Evolutionary conservation across 2,329 filamentous ascomycete species (phyloP).

Genomic region (Venturia pyrina): DNA sequence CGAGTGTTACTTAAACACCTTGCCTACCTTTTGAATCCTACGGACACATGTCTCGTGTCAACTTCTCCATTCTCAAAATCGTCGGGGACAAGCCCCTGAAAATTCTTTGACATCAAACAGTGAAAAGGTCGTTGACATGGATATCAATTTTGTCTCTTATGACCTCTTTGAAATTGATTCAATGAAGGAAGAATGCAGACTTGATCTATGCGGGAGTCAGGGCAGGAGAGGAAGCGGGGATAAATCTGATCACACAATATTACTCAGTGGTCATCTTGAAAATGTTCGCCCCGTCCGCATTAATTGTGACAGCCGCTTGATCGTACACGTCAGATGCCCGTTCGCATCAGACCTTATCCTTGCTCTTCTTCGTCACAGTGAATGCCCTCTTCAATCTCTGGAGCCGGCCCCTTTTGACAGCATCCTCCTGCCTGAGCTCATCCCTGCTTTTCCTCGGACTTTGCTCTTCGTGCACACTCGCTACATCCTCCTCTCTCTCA

Average conservation of each 20-base stretch:
- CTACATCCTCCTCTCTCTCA: background rate
- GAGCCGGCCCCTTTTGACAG: background rate
- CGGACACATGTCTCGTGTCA: too few relatives aligned
- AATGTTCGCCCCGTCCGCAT: background rate
- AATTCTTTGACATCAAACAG: too few relatives aligned
- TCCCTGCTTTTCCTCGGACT: conserved; percentile 4
- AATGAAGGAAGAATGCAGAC: background rate
- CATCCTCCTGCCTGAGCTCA: conserved; percentile 12
- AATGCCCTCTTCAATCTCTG: conserved; percentile 13
- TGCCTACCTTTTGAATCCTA: too few relatives aligned
- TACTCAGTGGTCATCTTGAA: background rate
- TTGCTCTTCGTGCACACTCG: conserved; percentile 3
- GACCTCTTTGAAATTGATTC: too few relatives aligned
- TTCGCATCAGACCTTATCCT: background rate
- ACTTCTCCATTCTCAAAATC: too few relatives aligned
- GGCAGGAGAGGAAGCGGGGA: background rate
- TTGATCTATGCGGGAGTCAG: background rate
- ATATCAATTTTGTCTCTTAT: too few relatives aligned
- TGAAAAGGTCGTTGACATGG: too few relatives aligned
- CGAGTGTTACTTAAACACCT: too few relatives aligned
- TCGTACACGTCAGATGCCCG: background rate
- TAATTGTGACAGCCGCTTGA: background rate
- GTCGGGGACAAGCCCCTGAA: too few relatives aligned
- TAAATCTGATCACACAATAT: background rate
- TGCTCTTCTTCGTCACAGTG: conserved; percentile 12